Conservation (phyloP, 2,329 filamentous ascomycete species). For the Paraconiothyrium brasiliense region DNA sequence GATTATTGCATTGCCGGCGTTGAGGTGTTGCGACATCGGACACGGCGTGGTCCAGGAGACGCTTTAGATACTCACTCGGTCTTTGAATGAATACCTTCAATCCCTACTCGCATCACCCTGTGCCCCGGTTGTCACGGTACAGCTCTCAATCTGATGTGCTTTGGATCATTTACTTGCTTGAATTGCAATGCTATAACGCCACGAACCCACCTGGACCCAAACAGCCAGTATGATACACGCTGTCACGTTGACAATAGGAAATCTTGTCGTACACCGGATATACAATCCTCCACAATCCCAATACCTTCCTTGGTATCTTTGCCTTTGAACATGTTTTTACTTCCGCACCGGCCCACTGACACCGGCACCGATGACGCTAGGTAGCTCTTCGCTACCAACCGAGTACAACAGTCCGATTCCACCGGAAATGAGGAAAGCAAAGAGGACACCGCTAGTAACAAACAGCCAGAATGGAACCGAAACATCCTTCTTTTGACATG, state of each 20-base stretch:
- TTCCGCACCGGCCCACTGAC: slow-evolving; percentile 71
- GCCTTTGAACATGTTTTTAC: slow-evolving; percentile 30
- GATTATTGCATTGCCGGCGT: slow-evolving; percentile 34
- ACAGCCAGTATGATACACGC: slow-evolving; percentile 37
- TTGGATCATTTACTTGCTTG: slow-evolving; percentile 15
- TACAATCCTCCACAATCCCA: slow-evolving; percentile 29
- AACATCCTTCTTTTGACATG: slow-evolving; percentile 91
- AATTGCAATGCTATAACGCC: slow-evolving; percentile 48
- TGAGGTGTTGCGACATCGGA: slow-evolving; percentile 23
- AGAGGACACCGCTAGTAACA: slow-evolving; percentile 74
- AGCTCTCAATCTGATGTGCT: not conserved
- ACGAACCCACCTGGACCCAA: slow-evolving; percentile 36
- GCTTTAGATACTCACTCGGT: slow-evolving; percentile 13
- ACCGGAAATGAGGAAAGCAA: slow-evolving; percentile 74
- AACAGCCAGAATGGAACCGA: slow-evolving; percentile 91
- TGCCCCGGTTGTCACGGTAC: not conserved
- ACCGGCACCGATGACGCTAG: slow-evolving; percentile 94
- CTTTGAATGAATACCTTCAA: slow-evolving; percentile 14
- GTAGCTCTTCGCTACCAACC: slow-evolving; percentile 87
- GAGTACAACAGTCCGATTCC: slow-evolving; percentile 81
- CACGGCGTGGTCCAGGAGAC: slow-evolving; percentile 7
- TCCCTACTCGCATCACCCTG: not conserved
- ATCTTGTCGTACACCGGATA: slow-evolving; percentile 41
- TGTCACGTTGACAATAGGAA: slow-evolving; percentile 24
- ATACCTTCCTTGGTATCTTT: not conserved